These are phyloP conservation scores for Eragrostis nindensis DNA, from an alignment of 176 grass and related monocot genomes.

Conservation along the genomic window DNA sequence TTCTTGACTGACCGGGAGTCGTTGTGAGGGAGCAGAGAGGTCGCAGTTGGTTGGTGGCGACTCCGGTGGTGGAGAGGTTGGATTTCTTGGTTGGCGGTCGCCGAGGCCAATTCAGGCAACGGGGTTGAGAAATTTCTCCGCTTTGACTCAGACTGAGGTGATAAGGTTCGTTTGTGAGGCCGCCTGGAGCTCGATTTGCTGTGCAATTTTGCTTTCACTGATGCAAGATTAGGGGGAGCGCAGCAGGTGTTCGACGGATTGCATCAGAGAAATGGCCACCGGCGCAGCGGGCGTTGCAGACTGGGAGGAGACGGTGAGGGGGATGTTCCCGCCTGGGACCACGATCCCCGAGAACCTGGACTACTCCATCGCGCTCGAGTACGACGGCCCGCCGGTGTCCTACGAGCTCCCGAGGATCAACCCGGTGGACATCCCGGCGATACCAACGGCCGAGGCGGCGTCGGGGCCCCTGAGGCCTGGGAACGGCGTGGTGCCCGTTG, in stretches of 20 bases:
- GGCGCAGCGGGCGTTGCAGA: conserved; percentile 39
- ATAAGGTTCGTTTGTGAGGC: not conserved
- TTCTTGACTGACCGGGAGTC: conserved; percentile 31
- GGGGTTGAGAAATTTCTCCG: not conserved
- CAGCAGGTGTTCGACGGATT: conserved; percentile 29
- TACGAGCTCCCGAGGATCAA: conserved; percentile 84
- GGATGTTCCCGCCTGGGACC: conserved; percentile 77
- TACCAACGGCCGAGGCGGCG: conserved; percentile 69
- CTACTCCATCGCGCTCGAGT: conserved; percentile 95
- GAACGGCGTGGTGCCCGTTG: conserved; percentile 37
- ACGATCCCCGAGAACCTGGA: conserved; percentile 88
- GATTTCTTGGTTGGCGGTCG: conserved; percentile 26
- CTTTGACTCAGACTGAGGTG: not conserved
- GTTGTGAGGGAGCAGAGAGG: conserved; percentile 14
- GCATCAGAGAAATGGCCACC: conserved; percentile 46
- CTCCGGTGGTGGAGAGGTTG: conserved; percentile 21
- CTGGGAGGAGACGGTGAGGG: conserved; percentile 76
- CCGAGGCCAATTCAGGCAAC: not conserved
- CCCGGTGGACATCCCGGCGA: conserved; percentile 65
- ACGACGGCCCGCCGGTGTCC: conserved; percentile 77
- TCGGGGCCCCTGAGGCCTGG: conserved; percentile 37
- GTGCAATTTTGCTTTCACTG: not conserved
- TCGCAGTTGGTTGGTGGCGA: not conserved
- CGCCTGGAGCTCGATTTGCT: no score
- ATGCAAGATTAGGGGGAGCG: not conserved